Percentiles rank a stretch among this genome's conserved stretches.
Evolutionary conservation across 2,329 filamentous ascomycete species (phyloP).

Genomic region (Eutypa lata): DNA sequence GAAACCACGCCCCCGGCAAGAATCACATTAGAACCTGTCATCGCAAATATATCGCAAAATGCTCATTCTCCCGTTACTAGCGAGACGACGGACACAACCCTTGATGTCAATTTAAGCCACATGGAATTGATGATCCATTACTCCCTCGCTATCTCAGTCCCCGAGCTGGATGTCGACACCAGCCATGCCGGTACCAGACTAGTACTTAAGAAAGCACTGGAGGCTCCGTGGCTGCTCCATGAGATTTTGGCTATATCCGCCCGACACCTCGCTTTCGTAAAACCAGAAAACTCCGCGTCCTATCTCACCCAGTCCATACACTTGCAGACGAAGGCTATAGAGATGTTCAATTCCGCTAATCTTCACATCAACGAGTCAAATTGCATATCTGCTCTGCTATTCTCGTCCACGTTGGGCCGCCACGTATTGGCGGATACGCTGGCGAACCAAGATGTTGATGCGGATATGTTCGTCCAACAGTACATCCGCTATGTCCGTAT

Average conservation of each 20-base stretch:
- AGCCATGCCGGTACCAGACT: slow-evolving; percentile 10
- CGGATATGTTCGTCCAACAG: slow-evolving; percentile 25
- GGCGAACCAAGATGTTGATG: slow-evolving; percentile 14
- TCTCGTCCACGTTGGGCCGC: slow-evolving; percentile 30
- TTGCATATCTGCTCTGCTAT: slow-evolving; percentile 31
- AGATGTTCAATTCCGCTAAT: slow-evolving; percentile 25
- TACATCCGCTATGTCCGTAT: slow-evolving; percentile 27
- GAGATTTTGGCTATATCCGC: slow-evolving; percentile 34
- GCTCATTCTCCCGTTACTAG: not conserved
- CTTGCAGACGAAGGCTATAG: slow-evolving; percentile 30
- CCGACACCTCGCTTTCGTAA: slow-evolving; percentile 28
- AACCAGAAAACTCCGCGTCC: slow-evolving; percentile 17
- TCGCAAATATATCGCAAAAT: not conserved
- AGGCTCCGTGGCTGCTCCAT: slow-evolving; percentile 33
- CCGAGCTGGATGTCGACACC: slow-evolving; percentile 12
- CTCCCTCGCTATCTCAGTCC: slow-evolving; percentile 23
- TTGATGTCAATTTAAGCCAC: slow-evolving; percentile 28
- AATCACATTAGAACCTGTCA: not conserved
- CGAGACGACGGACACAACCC: not conserved
- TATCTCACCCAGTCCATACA: slow-evolving; percentile 22
- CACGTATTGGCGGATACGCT: slow-evolving; percentile 33
- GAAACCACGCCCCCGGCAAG: not conserved
- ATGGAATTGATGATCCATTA: slow-evolving; percentile 33
- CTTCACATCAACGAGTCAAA: slow-evolving; percentile 22
- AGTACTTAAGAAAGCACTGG: slow-evolving; percentile 20